These are phyloP conservation scores for Penicillium sp. DNA, from an alignment of 2,329 filamentous ascomycete species.

Conservation along the genomic window DNA sequence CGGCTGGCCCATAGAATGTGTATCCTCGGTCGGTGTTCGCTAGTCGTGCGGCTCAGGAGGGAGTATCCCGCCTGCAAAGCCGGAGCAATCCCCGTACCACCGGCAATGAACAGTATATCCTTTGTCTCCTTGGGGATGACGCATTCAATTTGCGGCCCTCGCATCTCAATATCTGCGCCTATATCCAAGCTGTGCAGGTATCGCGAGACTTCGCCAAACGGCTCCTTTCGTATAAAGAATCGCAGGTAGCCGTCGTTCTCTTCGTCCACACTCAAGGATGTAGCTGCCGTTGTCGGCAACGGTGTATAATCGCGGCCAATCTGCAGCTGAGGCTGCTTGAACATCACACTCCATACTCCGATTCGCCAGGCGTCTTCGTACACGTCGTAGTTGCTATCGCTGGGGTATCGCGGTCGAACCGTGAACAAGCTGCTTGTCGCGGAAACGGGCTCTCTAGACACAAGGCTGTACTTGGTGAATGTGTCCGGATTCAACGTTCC, in stretches of 20 bases:
- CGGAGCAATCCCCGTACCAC: constrained; percentile 87
- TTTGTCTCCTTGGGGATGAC: constrained; percentile 52
- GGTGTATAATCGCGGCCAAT: constrained; percentile 91
- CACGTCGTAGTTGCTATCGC: constrained; percentile 31
- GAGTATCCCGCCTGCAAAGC: constrained; percentile 74
- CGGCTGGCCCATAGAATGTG: constrained; percentile 81
- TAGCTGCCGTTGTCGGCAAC: constrained; percentile 48
- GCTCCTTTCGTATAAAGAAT: constrained; percentile 73
- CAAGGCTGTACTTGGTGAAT: constrained; percentile 42
- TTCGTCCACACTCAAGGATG: constrained; percentile 21
- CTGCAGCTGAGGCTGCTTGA: constrained; percentile 91
- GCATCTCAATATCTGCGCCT: constrained; percentile 64
- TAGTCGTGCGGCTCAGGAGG: constrained; percentile 42
- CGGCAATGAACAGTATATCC: constrained; percentile 76
- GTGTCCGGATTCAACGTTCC: constrained; percentile 33
- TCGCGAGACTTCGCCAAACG: constrained; percentile 76
- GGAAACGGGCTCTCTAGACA: constrained; percentile 43
- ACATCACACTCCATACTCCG: constrained; percentile 81
- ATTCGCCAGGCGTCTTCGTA: constrained; percentile 52
- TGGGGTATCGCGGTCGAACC: constrained; percentile 35
- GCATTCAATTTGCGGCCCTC: constrained; percentile 73
- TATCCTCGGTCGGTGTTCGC: constrained; percentile 46
- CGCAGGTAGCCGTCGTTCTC: constrained; percentile 50
- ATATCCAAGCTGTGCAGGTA: constrained; percentile 66
- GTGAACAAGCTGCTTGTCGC: constrained; percentile 47